Base-by-base conservation (phyloP, 306 rosid species). In the Cicer yamashitae region DNA sequence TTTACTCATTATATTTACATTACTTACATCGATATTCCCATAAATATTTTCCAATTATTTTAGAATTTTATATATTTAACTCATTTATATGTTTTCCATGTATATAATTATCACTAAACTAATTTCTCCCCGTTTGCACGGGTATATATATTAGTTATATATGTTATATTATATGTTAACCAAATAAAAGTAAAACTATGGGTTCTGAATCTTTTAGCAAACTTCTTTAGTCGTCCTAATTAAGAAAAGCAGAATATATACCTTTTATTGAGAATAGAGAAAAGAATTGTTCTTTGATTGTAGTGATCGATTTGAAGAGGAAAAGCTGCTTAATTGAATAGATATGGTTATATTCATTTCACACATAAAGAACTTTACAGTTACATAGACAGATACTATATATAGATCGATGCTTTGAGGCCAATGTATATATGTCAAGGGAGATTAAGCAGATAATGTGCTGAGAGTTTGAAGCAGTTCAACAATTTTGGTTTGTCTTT, bases 271-370 rank as follows among this genome's bases (percentile, higher is more conserved):
- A 37, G 13, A n/a, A 37, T 8, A 40, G 13, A 10, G 68, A 14
- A 38, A 62, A 38, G 68, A n/a, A 62, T 62, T 38, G 47, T 38
- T 62, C 25, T 38, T 62, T 13, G 7, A 40, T 64, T 64, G 67
- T 34, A 60, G 67, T 13, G 38, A 37, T 60, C 2, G 20, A 60
- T 60, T 59, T 59, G 50, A 8, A 14, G 1, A 15, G 37, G 2
- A 40, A 4, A 38, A 62, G 68, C 47, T 62, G 18, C 18, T n/a
- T 13, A 37, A 61, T 11, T 25, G 1, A 17, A 61, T 11, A 58
- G 1, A 17, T 17, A 58, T 58, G 10, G 6, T 58, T 11, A 7
- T 17, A 17, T 17, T 0, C 37, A 41, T 2, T 40, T 1, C 34
- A 14, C 51, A 64, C 30, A 50, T 64, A 64, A 64, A 40, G 70